phyloP scores from a whole-genome alignment of 176 grass and related monocot genomes.

The Aegilops sharonensis region DNA sequence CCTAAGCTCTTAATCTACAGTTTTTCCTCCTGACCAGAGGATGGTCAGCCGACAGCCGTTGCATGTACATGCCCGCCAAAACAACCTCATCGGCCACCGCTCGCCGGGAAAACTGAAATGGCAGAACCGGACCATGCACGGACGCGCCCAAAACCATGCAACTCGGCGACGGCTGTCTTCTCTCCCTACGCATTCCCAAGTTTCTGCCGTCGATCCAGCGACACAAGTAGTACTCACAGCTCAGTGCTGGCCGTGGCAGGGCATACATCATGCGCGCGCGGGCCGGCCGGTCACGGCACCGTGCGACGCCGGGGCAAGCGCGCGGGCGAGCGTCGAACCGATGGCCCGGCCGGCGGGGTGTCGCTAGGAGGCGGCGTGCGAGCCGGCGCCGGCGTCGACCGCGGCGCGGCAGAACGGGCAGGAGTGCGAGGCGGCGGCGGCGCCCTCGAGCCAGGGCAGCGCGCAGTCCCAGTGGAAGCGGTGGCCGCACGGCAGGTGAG shows the following conservation, averaged over 20 bases:
- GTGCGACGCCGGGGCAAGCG: not conserved
- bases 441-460: conserved; percentile 76
- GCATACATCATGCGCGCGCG: not conserved
- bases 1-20: not conserved
- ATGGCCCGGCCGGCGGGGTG: not conserved
- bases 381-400: conserved; percentile 11
- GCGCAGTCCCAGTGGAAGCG: conserved; percentile 91
- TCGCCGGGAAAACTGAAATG: not conserved
- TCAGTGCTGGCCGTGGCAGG: not conserved
- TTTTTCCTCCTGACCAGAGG: not conserved
- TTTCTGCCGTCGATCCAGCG: not conserved
- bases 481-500: conserved; percentile 80
- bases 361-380: not conserved
- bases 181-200: not conserved
- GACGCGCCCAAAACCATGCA: not conserved
- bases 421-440: conserved; percentile 26
- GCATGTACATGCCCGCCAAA: not conserved
- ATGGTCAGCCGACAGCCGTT: not conserved
- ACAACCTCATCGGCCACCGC: not conserved
- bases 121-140: not conserved
- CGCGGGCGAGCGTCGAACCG: too few relatives aligned
- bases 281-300: not conserved
- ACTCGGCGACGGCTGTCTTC: not conserved
- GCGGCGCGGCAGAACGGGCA: conserved; percentile 84
- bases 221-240: too few relatives aligned